Evolutionary conservation across 208 protist genomes (phyloP).

Genomic region (Trypanosoma melophagium): DNA sequence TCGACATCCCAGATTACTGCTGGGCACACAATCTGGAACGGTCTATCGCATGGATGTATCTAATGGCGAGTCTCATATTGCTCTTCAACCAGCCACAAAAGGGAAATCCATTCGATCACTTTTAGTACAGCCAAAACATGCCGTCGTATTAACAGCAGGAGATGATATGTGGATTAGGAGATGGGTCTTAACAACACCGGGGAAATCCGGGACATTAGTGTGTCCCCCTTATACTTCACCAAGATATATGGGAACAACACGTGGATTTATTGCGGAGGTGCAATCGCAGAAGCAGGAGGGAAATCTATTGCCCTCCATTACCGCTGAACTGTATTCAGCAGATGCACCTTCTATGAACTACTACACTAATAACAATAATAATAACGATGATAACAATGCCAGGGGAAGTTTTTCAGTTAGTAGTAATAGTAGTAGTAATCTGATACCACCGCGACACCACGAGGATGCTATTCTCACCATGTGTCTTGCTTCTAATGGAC

Average conservation of each 20-base stretch:
- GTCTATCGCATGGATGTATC: constrained; percentile 26
- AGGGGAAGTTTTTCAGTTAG: too few species aligned
- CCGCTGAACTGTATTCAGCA: not conserved
- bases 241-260: constrained; percentile 24
- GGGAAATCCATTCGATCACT: constrained; percentile 35
- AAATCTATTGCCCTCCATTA: not conserved
- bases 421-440: too few species aligned
- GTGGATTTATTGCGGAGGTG: constrained; percentile 18
- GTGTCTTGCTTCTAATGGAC: constrained; percentile 25
- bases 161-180: constrained; percentile 63
- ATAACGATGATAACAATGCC: too few species aligned
- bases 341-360: not conserved
- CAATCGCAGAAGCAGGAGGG: not conserved
- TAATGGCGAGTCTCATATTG: constrained; percentile 24
- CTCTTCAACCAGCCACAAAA: constrained; percentile 20
- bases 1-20: constrained; percentile 37
- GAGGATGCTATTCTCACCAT: constrained; percentile 61
- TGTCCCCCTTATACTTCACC: constrained; percentile 39
- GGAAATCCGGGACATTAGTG: constrained; percentile 41
- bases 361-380: too few species aligned
- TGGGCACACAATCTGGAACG: constrained; percentile 35
- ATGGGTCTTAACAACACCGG: constrained; percentile 41
- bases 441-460: constrained; percentile 41
- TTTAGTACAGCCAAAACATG: constrained; percentile 43
- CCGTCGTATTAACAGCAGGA: constrained; percentile 55